These are phyloP conservation scores for Phytopythium kandeliae DNA, from an alignment of 352 stramenopile genomes.

Conservation along the genomic window DNA sequence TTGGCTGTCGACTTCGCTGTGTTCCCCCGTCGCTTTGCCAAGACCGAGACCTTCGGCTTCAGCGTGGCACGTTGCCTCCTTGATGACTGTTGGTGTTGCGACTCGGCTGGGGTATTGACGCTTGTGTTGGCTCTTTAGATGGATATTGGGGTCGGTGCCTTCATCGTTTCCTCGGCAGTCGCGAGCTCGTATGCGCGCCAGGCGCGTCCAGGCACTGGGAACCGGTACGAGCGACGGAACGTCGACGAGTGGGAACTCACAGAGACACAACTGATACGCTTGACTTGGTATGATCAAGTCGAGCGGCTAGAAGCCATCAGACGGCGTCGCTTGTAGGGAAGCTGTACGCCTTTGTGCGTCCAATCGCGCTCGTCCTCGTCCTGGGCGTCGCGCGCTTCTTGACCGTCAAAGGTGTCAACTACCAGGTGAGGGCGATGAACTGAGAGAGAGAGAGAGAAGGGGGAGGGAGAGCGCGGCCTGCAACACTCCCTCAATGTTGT, in stretches of 20 bases:
- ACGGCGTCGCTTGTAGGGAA: conserved; percentile 11
- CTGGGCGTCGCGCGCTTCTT: conserved; percentile 69
- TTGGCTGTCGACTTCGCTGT: conserved; percentile 97
- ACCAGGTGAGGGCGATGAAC: conserved; percentile 45
- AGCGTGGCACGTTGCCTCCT: conserved; percentile 68
- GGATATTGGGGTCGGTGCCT: conserved; percentile 95
- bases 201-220: conserved; percentile 18
- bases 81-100: background rate
- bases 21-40: conserved; percentile 94
- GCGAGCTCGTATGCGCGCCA: conserved; percentile 65
- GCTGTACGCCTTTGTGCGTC: conserved; percentile 56
- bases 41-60: conserved; percentile 95
- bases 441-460: no score
- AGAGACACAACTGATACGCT: no score
- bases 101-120: background rate
- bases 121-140: conserved; percentile 56
- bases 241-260: no score
- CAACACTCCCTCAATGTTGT: no score
- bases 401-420: conserved; percentile 81
- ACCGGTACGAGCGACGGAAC: background rate
- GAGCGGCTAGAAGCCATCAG: background rate
- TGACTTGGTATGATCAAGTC: background rate
- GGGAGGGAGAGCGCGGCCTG: no score
- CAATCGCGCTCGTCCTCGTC: conserved; percentile 61
- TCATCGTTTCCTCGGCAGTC: conserved; percentile 89